A percentile compares a stretch with the other conserved stretches of the same genome.
Conservation (phyloP, 345 rosid genomes). For the Eucalyptus lansdowneana region DNA sequence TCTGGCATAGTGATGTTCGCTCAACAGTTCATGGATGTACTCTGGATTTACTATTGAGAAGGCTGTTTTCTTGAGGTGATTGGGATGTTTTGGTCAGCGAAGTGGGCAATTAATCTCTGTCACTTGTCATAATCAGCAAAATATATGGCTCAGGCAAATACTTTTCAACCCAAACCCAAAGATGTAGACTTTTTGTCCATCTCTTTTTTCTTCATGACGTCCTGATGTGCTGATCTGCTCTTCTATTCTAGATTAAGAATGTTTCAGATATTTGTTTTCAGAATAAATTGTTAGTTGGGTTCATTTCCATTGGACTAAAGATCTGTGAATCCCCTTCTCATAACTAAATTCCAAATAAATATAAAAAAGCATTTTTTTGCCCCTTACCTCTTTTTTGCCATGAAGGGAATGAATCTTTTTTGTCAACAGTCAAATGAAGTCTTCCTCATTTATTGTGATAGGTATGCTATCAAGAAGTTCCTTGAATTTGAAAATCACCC, state of each 20-base stretch:
- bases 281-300: not conserved
- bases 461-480: not conserved
- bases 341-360: not conserved
- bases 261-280: not conserved
- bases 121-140: not conserved
- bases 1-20: not conserved
- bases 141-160: not conserved
- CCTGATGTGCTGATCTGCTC: not conserved
- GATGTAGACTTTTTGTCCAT: not conserved
- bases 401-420: not conserved
- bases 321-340: not conserved
- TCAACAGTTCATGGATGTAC: not conserved
- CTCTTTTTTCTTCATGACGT: not conserved
- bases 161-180: not conserved
- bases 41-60: not conserved
- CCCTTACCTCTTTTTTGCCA: not conserved
- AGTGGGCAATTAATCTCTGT: not conserved
- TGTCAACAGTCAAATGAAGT: not conserved
- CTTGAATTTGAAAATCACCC: not conserved
- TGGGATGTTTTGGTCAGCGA: not conserved
- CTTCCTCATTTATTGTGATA: not conserved
- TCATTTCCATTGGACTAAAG: not conserved
- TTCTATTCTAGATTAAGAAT: not conserved
- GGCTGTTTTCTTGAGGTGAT: not conserved
- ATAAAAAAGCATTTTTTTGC: not conserved